Base-by-base conservation (phyloP, 768 basidiomycete species). In the Tylopilus felleus region DNA sequence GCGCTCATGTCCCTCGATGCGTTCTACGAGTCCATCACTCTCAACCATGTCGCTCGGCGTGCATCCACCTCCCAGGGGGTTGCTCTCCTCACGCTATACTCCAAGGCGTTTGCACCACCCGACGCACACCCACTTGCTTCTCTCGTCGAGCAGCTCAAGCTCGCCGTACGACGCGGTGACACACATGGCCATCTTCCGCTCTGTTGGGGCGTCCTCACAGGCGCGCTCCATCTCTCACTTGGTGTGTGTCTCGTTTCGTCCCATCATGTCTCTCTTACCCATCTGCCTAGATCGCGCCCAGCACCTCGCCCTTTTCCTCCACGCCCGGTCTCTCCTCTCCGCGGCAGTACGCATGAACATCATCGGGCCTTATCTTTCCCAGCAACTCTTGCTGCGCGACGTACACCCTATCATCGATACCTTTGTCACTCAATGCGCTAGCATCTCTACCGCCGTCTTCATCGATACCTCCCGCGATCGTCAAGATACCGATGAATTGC, bases 1-100 rank as follows among this genome's bases (percentile, higher is more conserved):
- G 62, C 70, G 5, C 74, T 95, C 31, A 60, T 64, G 4, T 71
- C 73, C 14, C 73, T 97, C 31, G 96, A 98, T 64, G 77, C 77
- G 9, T 74, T 89, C 21, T 93, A 93, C 71, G 90, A 98, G 44
- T 69, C 81, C 29, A 90, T 90, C 80, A 88, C 91, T 0, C 80
- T 97, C 48, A 98, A 96, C 65, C 91, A 96, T 66, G 85, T 97
- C 58, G 80, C 92, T 2, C 76, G 88, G 27, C 79, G 97, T 13
- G 93, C 95, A 28, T 95, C 93, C 29, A 88, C 82, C 51, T 80
- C 94, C 6, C 97, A 99, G 68, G 97, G 97, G 4, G 85, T 91
- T 13, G 96, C 96, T 5, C 80, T 98, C 40, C 80, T 99, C 29
- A 92, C 93, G 1, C 78, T 98, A 4, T 96, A 88, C 70, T 76